Conservation (phyloP, 371 early-diverging fungal species). For the Mycotypha africana region DNA sequence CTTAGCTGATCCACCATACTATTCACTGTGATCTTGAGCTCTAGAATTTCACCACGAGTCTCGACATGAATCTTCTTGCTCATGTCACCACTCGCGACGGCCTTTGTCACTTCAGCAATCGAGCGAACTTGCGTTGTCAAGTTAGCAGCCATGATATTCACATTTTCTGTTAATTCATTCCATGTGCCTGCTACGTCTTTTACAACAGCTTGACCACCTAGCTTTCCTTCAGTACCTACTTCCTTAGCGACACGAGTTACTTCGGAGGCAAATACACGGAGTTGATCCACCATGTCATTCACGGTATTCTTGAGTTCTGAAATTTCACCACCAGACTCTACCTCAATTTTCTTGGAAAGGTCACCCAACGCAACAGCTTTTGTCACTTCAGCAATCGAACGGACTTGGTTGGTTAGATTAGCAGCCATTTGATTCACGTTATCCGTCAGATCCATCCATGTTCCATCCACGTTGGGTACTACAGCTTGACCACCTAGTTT, state of each 20-base stretch:
- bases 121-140: slow-evolving; percentile 48
- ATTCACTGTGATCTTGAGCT: slow-evolving; percentile 31
- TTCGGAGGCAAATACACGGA: slow-evolving; percentile 34
- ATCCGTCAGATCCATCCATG: slow-evolving; percentile 44
- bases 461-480: slow-evolving; percentile 38
- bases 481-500: slow-evolving; percentile 47
- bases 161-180: slow-evolving; percentile 35
- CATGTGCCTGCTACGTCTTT: slow-evolving; percentile 30
- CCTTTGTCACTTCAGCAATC: slow-evolving; percentile 50
- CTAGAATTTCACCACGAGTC: slow-evolving; percentile 35
- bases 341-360: slow-evolving; percentile 23
- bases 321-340: slow-evolving; percentile 28
- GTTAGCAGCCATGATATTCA: slow-evolving; percentile 34
- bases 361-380: slow-evolving; percentile 27
- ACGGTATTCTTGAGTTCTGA: slow-evolving; percentile 26
- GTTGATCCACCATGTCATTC: slow-evolving; percentile 33
- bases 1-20: slow-evolving; percentile 24
- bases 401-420: slow-evolving; percentile 52
- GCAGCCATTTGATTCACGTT: slow-evolving; percentile 45
- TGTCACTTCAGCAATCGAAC: slow-evolving; percentile 33
- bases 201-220: slow-evolving; percentile 41
- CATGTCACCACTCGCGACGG: slow-evolving; percentile 35
- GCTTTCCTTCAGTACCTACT: slow-evolving; percentile 32
- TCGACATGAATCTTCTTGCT: slow-evolving; percentile 30
- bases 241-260: slow-evolving; percentile 39